Percentiles rank a stretch among this genome's conserved stretches.
Evolutionary conservation across 2,329 filamentous ascomycete species (phyloP).

Genomic region (Sporothrix pseudoabietina): DNA sequence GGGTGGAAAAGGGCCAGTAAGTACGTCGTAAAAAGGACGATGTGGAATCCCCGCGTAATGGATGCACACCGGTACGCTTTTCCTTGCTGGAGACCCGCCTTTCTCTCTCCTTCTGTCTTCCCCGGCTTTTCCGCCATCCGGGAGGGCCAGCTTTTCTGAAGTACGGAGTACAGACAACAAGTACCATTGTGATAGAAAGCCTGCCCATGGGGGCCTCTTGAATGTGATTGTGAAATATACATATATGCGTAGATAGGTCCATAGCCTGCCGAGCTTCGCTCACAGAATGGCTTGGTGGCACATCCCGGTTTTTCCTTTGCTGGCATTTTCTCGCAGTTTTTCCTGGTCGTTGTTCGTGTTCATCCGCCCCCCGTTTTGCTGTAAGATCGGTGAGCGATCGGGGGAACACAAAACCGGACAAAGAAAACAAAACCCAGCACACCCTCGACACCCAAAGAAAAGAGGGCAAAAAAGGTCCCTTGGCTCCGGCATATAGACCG

Average conservation of each 20-base stretch:
- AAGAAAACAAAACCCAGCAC: background rate
- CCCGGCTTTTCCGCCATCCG: constrained; percentile 3
- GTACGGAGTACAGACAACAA: background rate
- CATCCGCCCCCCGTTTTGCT: constrained; percentile 1
- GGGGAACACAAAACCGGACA: background rate
- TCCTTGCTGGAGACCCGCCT: background rate
- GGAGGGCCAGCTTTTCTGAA: background rate
- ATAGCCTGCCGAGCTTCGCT: background rate
- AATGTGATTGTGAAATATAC: background rate
- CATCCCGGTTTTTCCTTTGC: background rate
- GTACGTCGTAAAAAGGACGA: background rate
- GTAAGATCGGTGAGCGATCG: constrained; percentile 10
- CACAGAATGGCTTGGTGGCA: background rate
- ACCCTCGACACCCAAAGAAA: background rate
- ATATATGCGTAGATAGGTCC: background rate
- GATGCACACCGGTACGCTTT: background rate
- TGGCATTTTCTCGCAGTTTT: background rate
- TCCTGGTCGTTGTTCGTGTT: background rate
- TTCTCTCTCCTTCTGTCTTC: background rate
- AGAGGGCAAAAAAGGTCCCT: background rate
- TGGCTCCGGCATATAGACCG: background rate
- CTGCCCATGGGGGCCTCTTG: too few relatives aligned
- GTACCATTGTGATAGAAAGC: too few relatives aligned
- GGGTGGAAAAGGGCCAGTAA: background rate
- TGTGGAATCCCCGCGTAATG: constrained; percentile 10